Percentiles rank a stretch among this genome's conserved stretches.
Conservation (phyloP, 768 basidiomycete species). For the Lactarius akahatsu region DNA sequence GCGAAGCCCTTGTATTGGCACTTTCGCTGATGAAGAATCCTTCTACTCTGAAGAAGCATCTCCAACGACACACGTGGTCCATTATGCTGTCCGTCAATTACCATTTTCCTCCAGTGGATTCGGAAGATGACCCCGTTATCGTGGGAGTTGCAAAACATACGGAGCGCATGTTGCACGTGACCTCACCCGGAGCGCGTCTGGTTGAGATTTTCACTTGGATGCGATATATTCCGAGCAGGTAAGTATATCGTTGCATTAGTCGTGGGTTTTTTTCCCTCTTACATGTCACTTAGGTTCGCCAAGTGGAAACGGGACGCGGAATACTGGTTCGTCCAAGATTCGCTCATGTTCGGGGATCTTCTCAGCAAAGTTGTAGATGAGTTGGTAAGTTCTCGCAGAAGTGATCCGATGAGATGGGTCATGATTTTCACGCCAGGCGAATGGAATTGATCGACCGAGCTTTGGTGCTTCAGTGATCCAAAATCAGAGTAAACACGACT, state of each 20-base stretch:
- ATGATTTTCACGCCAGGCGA: not conserved
- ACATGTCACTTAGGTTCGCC: not conserved
- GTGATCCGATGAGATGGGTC: not conserved
- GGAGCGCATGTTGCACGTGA: not conserved
- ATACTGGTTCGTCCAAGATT: slow-evolving; percentile 16
- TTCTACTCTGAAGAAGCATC: slow-evolving; percentile 30
- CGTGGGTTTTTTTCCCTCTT: not conserved
- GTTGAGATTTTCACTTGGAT: not conserved
- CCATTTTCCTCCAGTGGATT: slow-evolving; percentile 14
- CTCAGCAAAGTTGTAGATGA: not conserved
- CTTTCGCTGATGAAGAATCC: slow-evolving; percentile 34
- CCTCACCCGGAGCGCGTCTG: not conserved
- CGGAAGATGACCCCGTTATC: slow-evolving; percentile 14
- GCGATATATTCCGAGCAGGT: slow-evolving; percentile 9
- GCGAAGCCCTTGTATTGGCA: slow-evolving; percentile 32
- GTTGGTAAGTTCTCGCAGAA: not conserved
- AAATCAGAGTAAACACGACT: not conserved
- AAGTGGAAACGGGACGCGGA: slow-evolving; percentile 23
- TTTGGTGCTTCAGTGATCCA: slow-evolving; percentile 9
- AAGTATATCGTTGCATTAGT: not conserved
- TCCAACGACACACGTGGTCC: slow-evolving; percentile 26
- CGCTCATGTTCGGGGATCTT: slow-evolving; percentile 11
- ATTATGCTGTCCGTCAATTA: slow-evolving; percentile 32
- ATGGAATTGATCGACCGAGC: slow-evolving; percentile 7
- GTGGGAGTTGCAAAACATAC: not conserved